Conservation (phyloP, 306 rosid genomes). For the Echinosophora koreensis region DNA sequence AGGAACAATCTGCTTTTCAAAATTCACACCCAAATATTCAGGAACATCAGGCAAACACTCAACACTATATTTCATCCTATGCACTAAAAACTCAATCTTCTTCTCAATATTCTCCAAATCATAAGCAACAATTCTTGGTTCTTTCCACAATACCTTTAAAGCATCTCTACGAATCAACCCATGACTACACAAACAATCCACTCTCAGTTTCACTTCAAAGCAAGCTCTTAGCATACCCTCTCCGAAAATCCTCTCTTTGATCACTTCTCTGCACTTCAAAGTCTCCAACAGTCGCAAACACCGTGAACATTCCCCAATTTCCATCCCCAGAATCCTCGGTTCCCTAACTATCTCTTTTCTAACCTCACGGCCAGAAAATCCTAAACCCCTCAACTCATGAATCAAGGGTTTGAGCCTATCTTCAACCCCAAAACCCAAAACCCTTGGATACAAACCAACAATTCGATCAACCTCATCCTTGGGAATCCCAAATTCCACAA, state of each 20-base stretch:
- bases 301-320: slow-evolving; percentile 73
- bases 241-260: slow-evolving; percentile 60
- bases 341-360: slow-evolving; percentile 64
- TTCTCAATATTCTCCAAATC: slow-evolving; percentile 65
- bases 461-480: slow-evolving; percentile 56
- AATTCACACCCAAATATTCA: slow-evolving; percentile 79
- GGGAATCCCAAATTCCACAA: slow-evolving; percentile 55
- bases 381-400: slow-evolving; percentile 61
- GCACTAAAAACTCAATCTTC: slow-evolving; percentile 76
- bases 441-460: slow-evolving; percentile 59
- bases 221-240: slow-evolving; percentile 73
- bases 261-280: slow-evolving; percentile 70
- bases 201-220: slow-evolving; percentile 74
- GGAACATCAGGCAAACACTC: slow-evolving; percentile 78
- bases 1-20: slow-evolving; percentile 87
- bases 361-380: slow-evolving; percentile 62
- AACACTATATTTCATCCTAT: slow-evolving; percentile 63
- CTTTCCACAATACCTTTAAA: slow-evolving; percentile 79
- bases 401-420: slow-evolving; percentile 69
- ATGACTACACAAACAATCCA: slow-evolving; percentile 74
- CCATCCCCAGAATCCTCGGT: slow-evolving; percentile 71
- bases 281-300: slow-evolving; percentile 64
- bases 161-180: slow-evolving; percentile 80
- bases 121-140: slow-evolving; percentile 74
- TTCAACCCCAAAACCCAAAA: slow-evolving; percentile 70